Evolutionary conservation across 768 basidiomycete genomes (phyloP).

Genomic region (Mrakia gelida): DNA sequence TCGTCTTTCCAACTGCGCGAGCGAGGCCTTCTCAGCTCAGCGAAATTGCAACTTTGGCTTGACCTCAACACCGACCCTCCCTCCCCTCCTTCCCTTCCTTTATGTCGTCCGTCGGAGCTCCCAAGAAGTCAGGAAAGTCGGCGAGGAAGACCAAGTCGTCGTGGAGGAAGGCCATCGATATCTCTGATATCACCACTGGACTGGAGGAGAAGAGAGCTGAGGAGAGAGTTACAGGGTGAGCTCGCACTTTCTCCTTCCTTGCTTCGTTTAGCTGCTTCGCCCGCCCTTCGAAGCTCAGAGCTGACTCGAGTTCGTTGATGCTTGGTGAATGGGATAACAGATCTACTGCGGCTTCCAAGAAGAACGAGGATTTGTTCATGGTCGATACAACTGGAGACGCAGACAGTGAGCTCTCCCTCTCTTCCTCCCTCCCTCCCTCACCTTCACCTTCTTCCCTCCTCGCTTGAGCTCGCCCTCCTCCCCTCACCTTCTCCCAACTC

Average conservation of each 20-base stretch:
- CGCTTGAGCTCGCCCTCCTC: not conserved
- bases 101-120: conserved; percentile 40
- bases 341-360: conserved; percentile 43
- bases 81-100: no score
- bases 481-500: no score
- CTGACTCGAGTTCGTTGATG: not conserved
- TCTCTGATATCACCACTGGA: conserved; percentile 69
- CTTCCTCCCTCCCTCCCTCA: not conserved
- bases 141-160: conserved; percentile 87
- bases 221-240: conserved; percentile 51
- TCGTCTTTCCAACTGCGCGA: no score
- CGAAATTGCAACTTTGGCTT: no score
- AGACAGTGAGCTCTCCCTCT: conserved; percentile 50
- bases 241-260: not conserved
- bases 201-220: conserved; percentile 74
- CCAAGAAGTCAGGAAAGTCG: conserved; percentile 52
- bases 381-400: conserved; percentile 77
- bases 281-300: not conserved
- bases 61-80: no score
- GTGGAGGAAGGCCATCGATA: conserved; percentile 90
- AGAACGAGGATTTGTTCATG: conserved; percentile 70
- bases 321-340: conserved; percentile 31
- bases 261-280: conserved; percentile 7
- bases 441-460: not conserved
- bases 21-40: no score